phyloP scores from a whole-genome alignment of 2,329 filamentous ascomycete genomes.

The Geosmithia flava region DNA sequence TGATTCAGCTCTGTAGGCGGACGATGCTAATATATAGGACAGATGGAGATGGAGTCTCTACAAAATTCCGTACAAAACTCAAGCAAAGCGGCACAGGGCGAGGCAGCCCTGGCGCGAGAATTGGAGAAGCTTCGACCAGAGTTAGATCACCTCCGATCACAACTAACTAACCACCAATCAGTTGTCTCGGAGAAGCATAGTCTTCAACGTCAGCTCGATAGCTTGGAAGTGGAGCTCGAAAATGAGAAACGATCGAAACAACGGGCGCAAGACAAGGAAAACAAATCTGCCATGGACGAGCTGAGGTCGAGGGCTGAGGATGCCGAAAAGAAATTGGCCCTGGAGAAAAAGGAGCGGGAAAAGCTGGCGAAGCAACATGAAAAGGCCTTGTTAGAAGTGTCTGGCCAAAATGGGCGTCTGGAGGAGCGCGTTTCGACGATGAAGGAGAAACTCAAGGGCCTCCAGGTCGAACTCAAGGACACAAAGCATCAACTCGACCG shows the following conservation, averaged over 20 bases:
- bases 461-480: constrained; percentile 63
- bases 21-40: constrained; percentile 2
- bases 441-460: constrained; percentile 54
- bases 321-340: constrained; percentile 20
- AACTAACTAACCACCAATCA: constrained; percentile 48
- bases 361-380: constrained; percentile 32
- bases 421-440: constrained; percentile 61
- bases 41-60: constrained; percentile 63
- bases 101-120: constrained; percentile 38
- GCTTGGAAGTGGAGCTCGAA: constrained; percentile 69
- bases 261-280: constrained; percentile 14
- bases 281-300: constrained; percentile 29
- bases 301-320: constrained; percentile 21
- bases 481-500: constrained; percentile 25
- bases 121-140: constrained; percentile 41
- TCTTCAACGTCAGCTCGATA: constrained; percentile 65
- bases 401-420: constrained; percentile 49
- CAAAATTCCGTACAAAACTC: constrained; percentile 57
- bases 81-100: constrained; percentile 52
- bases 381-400: constrained; percentile 45
- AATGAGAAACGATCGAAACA: constrained; percentile 47
- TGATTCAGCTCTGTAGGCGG: too few relatives aligned
- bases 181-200: constrained; percentile 68
- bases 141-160: constrained; percentile 41
- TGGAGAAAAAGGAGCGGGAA: constrained; percentile 32